Conservation (phyloP, 1,139 yeast species). For the Hansenula anomala region DNA sequence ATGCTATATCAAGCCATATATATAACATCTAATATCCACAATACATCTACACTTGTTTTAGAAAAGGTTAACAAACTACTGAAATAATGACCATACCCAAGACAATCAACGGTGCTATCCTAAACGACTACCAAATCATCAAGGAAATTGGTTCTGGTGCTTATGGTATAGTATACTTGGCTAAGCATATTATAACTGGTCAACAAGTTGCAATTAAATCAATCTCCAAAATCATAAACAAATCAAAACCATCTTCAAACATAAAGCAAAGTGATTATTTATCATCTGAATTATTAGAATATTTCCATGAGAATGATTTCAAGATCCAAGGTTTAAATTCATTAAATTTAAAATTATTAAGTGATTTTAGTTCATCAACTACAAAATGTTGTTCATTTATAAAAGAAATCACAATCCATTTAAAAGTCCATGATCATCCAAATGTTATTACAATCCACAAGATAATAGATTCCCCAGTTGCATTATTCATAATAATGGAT, state of each 20-base stretch:
- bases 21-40: too few species aligned
- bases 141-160: constrained; percentile 84
- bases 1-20: too few species aligned
- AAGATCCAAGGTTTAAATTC: constrained; percentile 20
- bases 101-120: constrained; percentile 22
- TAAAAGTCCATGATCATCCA: constrained; percentile 72
- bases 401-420: constrained; percentile 69
- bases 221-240: constrained; percentile 44
- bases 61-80: background rate
- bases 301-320: constrained; percentile 7
- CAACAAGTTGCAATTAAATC: constrained; percentile 68
- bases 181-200: constrained; percentile 48
- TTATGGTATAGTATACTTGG: constrained; percentile 78
- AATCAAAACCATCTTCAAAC: constrained; percentile 19
- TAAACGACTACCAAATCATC: constrained; percentile 41
- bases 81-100: background rate
- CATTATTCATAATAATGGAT: constrained; percentile 75
- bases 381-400: constrained; percentile 41
- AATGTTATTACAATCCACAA: constrained; percentile 72
- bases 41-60: too few species aligned
- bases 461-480: constrained; percentile 53
- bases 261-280: constrained; percentile 20
- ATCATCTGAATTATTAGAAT: constrained; percentile 21
- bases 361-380: constrained; percentile 29
- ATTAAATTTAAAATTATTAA: constrained; percentile 40